phyloP scores from a whole-genome alignment of 2,329 filamentous ascomycete genomes.

The Aspergillus brunneoviolaceus region DNA sequence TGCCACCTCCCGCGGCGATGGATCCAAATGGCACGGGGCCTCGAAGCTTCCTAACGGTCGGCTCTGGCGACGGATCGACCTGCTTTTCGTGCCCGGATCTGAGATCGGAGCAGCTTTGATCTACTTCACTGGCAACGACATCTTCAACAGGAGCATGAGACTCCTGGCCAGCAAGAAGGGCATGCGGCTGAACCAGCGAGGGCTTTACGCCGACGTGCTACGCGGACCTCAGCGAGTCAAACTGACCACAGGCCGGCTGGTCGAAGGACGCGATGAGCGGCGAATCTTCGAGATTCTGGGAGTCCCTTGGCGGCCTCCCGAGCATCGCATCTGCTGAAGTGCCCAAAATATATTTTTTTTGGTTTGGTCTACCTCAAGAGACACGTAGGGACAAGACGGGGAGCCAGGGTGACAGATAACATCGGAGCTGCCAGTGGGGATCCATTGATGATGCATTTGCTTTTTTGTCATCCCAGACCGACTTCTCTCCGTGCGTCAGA shows the following conservation, averaged over 20 bases:
- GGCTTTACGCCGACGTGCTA: slow-evolving; percentile 68
- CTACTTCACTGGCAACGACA: slow-evolving; percentile 96
- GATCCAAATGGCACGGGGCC: slow-evolving; percentile 86
- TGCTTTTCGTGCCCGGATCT: slow-evolving; percentile 75
- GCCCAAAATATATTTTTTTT: neutral
- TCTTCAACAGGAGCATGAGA: slow-evolving; percentile 86
- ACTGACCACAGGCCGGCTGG: slow-evolving; percentile 16
- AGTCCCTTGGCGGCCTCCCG: slow-evolving; percentile 67
- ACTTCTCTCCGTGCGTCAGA: slow-evolving; percentile 16
- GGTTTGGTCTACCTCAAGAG: neutral
- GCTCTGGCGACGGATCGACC: slow-evolving; percentile 78
- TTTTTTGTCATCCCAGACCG: slow-evolving; percentile 13
- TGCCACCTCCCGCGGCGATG: slow-evolving; percentile 53
- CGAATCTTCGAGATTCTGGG: slow-evolving; percentile 21
- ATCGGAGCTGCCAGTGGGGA: slow-evolving; percentile 8
- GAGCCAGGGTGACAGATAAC: slow-evolving; percentile 14
- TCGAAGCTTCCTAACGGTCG: slow-evolving; percentile 63
- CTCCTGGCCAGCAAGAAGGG: slow-evolving; percentile 75
- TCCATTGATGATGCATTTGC: slow-evolving; percentile 4
- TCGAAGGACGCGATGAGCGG: slow-evolving; percentile 21
- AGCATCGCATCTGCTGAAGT: slow-evolving; percentile 70
- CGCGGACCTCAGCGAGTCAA: slow-evolving; percentile 20
- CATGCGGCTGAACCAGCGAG: slow-evolving; percentile 82
- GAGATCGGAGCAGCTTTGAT: slow-evolving; percentile 82
- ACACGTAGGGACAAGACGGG: slow-evolving; percentile 5